Evolutionary conservation across 768 basidiomycete species (phyloP).

Genomic region (Boletellus ananiceps): DNA sequence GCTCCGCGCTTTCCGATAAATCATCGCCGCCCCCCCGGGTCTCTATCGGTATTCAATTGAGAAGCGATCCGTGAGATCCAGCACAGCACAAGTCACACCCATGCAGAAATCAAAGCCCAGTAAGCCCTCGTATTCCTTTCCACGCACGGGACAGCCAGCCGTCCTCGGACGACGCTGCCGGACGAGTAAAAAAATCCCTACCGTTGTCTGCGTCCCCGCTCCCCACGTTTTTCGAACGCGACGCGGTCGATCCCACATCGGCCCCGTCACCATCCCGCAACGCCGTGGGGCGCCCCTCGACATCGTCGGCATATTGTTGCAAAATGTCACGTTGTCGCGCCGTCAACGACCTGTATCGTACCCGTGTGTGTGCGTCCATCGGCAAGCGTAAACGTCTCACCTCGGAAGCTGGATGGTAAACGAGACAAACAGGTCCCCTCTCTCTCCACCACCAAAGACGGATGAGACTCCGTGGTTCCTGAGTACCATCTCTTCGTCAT

Average conservation of each 20-base stretch:
- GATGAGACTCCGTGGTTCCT: constrained; percentile 78
- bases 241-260: neutral
- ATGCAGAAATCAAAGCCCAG: constrained; percentile 62
- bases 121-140: constrained; percentile 65
- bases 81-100: constrained; percentile 38
- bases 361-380: constrained; percentile 4
- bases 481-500: constrained; percentile 94
- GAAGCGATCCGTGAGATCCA: constrained; percentile 22
- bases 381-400: constrained; percentile 42
- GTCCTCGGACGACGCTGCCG: constrained; percentile 49
- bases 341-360: constrained; percentile 63
- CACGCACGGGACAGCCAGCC: constrained; percentile 68
- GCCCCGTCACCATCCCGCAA: constrained; percentile 4
- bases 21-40: constrained; percentile 22
- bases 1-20: constrained; percentile 39
- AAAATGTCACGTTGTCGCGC: constrained; percentile 81
- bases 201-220: constrained; percentile 46
- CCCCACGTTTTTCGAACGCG: constrained; percentile 15
- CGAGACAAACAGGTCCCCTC: constrained; percentile 84
- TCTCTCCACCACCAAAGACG: constrained; percentile 47
- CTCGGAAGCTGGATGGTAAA: constrained; percentile 88
- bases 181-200: constrained; percentile 66
- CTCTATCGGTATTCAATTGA: constrained; percentile 28
- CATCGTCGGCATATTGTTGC: constrained; percentile 87
- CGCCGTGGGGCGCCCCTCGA: constrained; percentile 59